Base-by-base conservation (phyloP, 1,284 basidiomycete genomes). In the Ceratobasidium sp. region DNA sequence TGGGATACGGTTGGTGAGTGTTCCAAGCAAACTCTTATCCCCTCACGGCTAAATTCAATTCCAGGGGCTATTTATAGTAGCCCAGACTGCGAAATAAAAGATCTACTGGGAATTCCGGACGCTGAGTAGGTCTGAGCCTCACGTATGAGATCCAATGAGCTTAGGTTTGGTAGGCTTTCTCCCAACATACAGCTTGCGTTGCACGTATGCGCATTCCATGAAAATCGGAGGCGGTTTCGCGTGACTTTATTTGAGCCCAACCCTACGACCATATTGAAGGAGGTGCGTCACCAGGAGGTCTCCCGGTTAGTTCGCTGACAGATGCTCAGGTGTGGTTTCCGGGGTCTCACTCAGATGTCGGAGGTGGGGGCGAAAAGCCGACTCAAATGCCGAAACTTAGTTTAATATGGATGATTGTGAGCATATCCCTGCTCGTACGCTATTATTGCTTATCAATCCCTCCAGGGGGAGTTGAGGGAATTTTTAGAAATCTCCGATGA, bases 261-360 rank as follows among this genome's bases (percentile, higher is more conserved):
- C 46, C 42, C 15, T 23, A 65, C 44, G 13, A 52, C 73, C 13
- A 42, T n/a, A 1, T 65, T 78, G 7, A 74, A 65, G 38, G 75
- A 78, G 62, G 77, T 75, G 6, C 10, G 56, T 61, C 7, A 38
- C 50, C 26, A 20, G 44, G 40, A 26, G 20, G 6, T 28, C 38
- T 23, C 6, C 38, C 3, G 3, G 3, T 15, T 10, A 65, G n/a
- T 44, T 9, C 23, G n/a, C 17, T 67, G 13, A 67, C 17, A 50
- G 3, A 3, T 50, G 7, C 26, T 12, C 5, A 78, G 77, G 42
- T 71, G 1, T 76, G 68, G 75, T 77, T 79, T 48, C 50, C 77
- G 17, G 78, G 78, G 10, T 48, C 75, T 40, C 78, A 79, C 69
- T 61, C 65, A 13, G 78, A 79, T 67, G 78, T 79, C 54, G 78